phyloP scores from a whole-genome alignment of 108 stramenopile species.

The Nitzschia palea region DNA sequence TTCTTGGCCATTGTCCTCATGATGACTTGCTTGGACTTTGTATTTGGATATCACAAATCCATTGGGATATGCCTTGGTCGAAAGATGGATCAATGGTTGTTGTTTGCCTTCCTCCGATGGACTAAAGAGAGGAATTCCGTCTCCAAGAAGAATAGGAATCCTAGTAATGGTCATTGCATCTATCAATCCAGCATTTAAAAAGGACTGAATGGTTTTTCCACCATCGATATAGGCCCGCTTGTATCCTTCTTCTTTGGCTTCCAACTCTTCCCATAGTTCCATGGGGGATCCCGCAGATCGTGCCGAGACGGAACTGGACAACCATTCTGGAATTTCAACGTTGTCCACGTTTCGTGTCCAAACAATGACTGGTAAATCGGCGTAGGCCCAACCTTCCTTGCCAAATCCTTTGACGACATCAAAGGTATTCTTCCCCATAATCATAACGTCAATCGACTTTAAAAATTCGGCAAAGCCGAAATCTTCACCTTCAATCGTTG shows the following conservation, averaged over 20 bases:
- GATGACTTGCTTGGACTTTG: too few relatives aligned
- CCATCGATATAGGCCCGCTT: slow-evolving; percentile 47
- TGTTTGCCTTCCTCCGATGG: not conserved
- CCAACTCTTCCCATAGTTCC: slow-evolving; percentile 27
- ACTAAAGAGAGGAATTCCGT: slow-evolving; percentile 25
- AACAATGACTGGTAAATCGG: slow-evolving; percentile 30
- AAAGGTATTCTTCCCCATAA: slow-evolving; percentile 63
- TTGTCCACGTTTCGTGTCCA: slow-evolving; percentile 25
- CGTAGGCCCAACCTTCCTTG: slow-evolving; percentile 48
- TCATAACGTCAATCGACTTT: slow-evolving; percentile 39
- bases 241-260: slow-evolving; percentile 25
- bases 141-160: slow-evolving; percentile 51
- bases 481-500: slow-evolving; percentile 37
- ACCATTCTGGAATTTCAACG: slow-evolving; percentile 32
- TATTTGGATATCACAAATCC: slow-evolving; percentile 32
- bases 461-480: slow-evolving; percentile 52
- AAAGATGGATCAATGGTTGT: slow-evolving; percentile 29
- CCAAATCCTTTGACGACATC: slow-evolving; percentile 54
- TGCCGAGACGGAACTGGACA: slow-evolving; percentile 11
- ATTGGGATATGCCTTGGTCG: slow-evolving; percentile 33
- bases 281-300: slow-evolving; percentile 7
- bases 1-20: too few relatives aligned
- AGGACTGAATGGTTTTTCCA: slow-evolving; percentile 41
- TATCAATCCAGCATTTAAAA: slow-evolving; percentile 34
- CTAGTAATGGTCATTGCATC: slow-evolving; percentile 36